Evolutionary conservation across 441 rosid species (phyloP).

Genomic region (Raphanus hybrid): DNA sequence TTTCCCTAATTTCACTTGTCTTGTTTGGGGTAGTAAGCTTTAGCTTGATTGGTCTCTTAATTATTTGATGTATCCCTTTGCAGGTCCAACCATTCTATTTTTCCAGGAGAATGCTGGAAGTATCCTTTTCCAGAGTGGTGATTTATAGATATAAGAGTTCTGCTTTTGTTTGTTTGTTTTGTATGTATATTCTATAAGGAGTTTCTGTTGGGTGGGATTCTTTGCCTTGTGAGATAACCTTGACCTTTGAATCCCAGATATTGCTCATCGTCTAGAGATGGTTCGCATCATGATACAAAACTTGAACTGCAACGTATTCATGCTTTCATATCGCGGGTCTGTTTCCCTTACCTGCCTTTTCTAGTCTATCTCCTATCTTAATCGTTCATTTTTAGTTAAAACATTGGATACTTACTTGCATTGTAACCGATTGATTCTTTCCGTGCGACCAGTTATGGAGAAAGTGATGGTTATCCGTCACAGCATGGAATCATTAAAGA

Average conservation of each 20-base stretch:
- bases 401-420: no score
- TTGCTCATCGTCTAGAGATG: conserved; percentile 98
- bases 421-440: no score
- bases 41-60: neutral
- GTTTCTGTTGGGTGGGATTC: neutral
- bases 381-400: neutral
- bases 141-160: neutral
- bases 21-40: neutral
- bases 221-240: neutral
- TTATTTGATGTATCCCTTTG: conserved; percentile 23
- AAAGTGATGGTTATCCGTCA: conserved; percentile 94
- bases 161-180: neutral
- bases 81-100: conserved; percentile 97
- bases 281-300: conserved; percentile 83
- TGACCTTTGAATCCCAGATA: conserved; percentile 64
- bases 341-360: conserved; percentile 32
- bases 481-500: conserved; percentile 86
- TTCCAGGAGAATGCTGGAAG: conserved; percentile 99
- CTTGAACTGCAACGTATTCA: conserved; percentile 92
- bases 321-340: conserved; percentile 99
- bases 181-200: conserved; percentile 1
- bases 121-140: conserved; percentile 59
- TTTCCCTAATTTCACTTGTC: neutral
- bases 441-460: no score
- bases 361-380: no score